Evolutionary conservation across 441 rosid genomes (phyloP).

Genomic region (Isatis lusitanica): DNA sequence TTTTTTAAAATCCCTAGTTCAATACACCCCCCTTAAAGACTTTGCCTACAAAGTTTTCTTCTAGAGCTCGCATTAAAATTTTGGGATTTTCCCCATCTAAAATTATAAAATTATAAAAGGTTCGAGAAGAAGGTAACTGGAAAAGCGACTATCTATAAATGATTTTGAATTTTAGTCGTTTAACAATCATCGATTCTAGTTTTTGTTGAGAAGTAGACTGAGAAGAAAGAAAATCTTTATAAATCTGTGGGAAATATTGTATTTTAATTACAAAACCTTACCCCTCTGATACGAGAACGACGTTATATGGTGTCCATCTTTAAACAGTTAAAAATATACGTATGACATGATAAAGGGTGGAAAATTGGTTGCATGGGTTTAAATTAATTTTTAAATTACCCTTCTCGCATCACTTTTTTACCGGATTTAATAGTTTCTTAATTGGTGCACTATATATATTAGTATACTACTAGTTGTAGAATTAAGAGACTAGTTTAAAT

Average conservation of each 20-base stretch:
- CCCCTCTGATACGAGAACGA: neutral
- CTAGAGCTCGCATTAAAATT: conserved; percentile 2
- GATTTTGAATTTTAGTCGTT: conserved; percentile 14
- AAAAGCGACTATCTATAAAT: conserved; percentile 21
- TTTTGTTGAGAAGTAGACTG: conserved; percentile 25
- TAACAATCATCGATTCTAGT: neutral
- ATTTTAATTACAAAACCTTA: conserved; percentile 11
- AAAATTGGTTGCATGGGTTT: conserved; percentile 17
- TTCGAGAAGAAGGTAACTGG: neutral
- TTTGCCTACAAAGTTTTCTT: neutral
- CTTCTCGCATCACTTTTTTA: neutral
- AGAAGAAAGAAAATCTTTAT: neutral
- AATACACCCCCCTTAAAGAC: neutral
- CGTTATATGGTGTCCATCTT: neutral
- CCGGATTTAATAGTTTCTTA: neutral
- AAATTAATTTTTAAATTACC: neutral
- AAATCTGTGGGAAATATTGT: neutral
- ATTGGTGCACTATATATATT: neutral
- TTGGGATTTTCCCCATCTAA: neutral
- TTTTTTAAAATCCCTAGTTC: no score
- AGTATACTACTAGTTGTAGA: neutral
- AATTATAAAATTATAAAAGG: neutral
- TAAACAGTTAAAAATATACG: neutral
- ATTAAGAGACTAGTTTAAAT: neutral
- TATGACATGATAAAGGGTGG: neutral